Percentiles rank a stretch among this genome's conserved stretches.
Evolutionary conservation across 495 filamentous ascomycete genomes (phyloP).

Genomic region (Xylaria intraflava): DNA sequence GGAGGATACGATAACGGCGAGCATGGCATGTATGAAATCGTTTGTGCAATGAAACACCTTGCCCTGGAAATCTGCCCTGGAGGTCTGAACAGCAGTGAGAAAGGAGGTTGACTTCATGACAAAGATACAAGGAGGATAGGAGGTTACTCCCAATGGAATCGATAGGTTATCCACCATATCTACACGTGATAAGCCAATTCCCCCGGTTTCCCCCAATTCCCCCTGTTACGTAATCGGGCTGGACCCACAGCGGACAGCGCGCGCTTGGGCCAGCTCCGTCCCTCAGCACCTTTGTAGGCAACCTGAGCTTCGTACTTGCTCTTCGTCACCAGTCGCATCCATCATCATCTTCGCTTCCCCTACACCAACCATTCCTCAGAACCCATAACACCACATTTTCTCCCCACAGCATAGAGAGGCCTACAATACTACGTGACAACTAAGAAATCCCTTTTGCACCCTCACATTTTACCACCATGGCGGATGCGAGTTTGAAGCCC

Average conservation of each 20-base stretch:
- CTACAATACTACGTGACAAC: background rate
- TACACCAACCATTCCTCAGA: background rate
- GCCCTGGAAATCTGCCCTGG: no score
- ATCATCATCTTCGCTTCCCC: background rate
- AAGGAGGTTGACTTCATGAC: background rate
- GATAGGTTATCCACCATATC: background rate
- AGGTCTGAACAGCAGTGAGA: no score
- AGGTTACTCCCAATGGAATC: no score
- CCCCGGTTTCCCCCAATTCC: no score
- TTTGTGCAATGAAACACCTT: no score
- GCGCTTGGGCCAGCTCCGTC: background rate
- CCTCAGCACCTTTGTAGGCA: background rate
- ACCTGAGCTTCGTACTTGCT: background rate
- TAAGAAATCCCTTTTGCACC: background rate
- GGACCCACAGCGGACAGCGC: no score
- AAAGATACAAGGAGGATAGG: no score
- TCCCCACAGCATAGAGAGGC: background rate
- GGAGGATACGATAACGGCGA: no score
- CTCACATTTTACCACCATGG: conserved; percentile 27
- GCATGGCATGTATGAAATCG: no score
- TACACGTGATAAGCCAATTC: background rate
- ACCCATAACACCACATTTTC: background rate
- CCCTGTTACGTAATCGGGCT: background rate
- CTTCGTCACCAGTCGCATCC: background rate
- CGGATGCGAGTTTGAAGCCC: conserved; percentile 48